A percentile compares a stretch with the other conserved stretches of the same genome.
These are phyloP conservation scores for Tulasnella sp. DNA, from an alignment of 768 basidiomycete species.

Conservation along the genomic window DNA sequence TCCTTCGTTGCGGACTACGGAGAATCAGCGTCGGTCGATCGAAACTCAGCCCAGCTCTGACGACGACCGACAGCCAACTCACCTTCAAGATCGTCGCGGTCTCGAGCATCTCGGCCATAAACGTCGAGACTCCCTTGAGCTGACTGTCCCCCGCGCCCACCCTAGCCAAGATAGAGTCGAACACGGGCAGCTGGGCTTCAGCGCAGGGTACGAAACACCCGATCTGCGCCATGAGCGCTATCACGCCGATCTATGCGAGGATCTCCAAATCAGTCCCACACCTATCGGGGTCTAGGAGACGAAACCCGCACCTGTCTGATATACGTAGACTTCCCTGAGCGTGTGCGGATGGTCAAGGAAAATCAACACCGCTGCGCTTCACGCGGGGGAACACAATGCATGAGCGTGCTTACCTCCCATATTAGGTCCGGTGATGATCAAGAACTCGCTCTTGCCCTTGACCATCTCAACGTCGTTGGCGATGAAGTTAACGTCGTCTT, in stretches of 20 bases:
- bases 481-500: conserved; percentile 92
- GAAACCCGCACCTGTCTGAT: conserved; percentile 59
- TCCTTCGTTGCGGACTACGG: conserved; percentile 77
- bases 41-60: background rate
- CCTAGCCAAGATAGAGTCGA: conserved; percentile 89
- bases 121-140: conserved; percentile 94
- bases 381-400: background rate
- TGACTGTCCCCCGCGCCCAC: conserved; percentile 98
- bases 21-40: background rate
- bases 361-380: background rate
- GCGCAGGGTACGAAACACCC: conserved; percentile 93
- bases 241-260: conserved; percentile 68
- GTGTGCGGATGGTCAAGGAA: background rate
- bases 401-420: conserved; percentile 52
- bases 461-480: conserved; percentile 93
- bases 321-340: conserved; percentile 81
- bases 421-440: conserved; percentile 96
- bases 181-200: conserved; percentile 76
- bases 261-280: background rate
- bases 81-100: conserved; percentile 90
- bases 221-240: conserved; percentile 89
- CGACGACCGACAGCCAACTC: too few species aligned
- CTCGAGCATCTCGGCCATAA: conserved; percentile 99
- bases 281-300: background rate
- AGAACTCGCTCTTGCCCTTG: conserved; percentile 87